Percentiles rank a stretch among this genome's conserved stretches.
Conservation (phyloP, 768 basidiomycete species). For the Serendipita sp. region DNA sequence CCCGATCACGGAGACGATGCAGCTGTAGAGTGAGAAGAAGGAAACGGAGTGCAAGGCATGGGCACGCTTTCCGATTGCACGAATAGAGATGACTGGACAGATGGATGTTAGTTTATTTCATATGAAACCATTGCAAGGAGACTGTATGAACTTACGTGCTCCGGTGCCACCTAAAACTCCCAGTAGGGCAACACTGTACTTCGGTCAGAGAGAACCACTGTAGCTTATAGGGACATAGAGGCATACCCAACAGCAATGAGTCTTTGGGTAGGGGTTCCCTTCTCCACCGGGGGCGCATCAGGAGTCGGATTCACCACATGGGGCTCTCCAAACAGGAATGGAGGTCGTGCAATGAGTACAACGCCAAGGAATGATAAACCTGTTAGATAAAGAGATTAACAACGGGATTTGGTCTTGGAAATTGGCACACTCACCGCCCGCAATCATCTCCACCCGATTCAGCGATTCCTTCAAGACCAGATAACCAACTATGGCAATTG, state of each 20-base stretch:
- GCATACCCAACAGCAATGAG: conserved; percentile 44
- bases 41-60: conserved; percentile 57
- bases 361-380: conserved; percentile 61
- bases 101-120: not conserved
- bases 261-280: conserved; percentile 24
- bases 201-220: not conserved
- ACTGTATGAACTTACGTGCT: conserved; percentile 42
- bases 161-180: conserved; percentile 52
- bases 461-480: conserved; percentile 47
- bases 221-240: not conserved
- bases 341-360: conserved; percentile 65
- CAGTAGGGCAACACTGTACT: conserved; percentile 38
- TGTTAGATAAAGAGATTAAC: conserved; percentile 17
- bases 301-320: conserved; percentile 8
- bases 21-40: conserved; percentile 47
- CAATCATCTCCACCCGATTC: conserved; percentile 37
- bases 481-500: conserved; percentile 45
- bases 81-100: conserved; percentile 31
- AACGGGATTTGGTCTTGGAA: not conserved
- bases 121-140: not conserved
- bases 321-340: conserved; percentile 45
- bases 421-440: conserved; percentile 26
- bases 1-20: conserved; percentile 25
- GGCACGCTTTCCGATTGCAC: conserved; percentile 61
- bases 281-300: conserved; percentile 2